Evolutionary conservation across 2,329 filamentous ascomycete species (phyloP).

Genomic region (Dactylellina drechsleri): DNA sequence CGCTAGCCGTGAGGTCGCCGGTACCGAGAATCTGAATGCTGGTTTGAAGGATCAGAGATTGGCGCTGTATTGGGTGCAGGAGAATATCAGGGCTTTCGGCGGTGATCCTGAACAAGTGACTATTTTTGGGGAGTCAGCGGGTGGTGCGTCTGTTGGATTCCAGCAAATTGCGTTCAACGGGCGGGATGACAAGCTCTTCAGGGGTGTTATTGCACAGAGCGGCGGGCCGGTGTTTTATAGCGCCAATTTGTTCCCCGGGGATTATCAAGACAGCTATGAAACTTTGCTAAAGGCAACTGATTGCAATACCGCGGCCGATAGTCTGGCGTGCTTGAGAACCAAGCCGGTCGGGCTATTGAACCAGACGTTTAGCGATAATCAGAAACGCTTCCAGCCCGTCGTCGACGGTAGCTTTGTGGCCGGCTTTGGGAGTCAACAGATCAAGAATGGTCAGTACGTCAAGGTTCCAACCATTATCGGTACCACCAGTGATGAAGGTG

Average conservation of each 20-base stretch:
- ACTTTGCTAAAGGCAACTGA: conserved; percentile 69
- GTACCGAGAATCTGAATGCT: conserved; percentile 68
- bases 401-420: conserved; percentile 68
- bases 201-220: conserved; percentile 66
- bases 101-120: conserved; percentile 70
- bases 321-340: conserved; percentile 74
- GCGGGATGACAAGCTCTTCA: conserved; percentile 68
- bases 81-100: conserved; percentile 71
- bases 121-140: conserved; percentile 72
- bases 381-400: conserved; percentile 57
- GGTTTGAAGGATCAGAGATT: conserved; percentile 72
- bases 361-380: conserved; percentile 42
- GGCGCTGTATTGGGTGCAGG: conserved; percentile 70
- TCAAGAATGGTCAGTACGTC: conserved; percentile 70
- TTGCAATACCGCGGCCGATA: conserved; percentile 69
- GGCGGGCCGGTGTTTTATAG: too few relatives aligned
- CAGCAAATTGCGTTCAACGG: conserved; percentile 69
- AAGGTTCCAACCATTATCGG: conserved; percentile 73
- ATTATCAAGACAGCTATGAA: conserved; percentile 72
- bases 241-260: conserved; percentile 67
- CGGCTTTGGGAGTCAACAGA: conserved; percentile 67
- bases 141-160: conserved; percentile 65
- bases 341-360: conserved; percentile 66
- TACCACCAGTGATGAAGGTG: conserved; percentile 74
- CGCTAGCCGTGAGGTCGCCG: conserved; percentile 63